Evolutionary conservation across 2,329 filamentous ascomycete species (phyloP).

Genomic region (Lecanicillium sp.): DNA sequence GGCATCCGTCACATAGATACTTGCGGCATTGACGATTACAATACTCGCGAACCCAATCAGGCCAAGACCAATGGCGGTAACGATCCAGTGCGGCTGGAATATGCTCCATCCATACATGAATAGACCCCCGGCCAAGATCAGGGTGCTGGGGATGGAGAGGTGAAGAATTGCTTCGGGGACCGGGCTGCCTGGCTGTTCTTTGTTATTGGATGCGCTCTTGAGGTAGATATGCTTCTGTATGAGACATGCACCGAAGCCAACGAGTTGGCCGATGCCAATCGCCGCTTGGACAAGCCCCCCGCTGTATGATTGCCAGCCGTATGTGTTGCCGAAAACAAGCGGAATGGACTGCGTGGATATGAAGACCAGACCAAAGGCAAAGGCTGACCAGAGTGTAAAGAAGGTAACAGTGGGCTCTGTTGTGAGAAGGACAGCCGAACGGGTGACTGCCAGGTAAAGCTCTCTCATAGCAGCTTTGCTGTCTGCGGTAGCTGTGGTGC

Average conservation of each 20-base stretch:
- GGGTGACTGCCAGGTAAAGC: slow-evolving; percentile 3
- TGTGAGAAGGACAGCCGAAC: slow-evolving; percentile 9
- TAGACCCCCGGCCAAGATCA: slow-evolving; percentile 8
- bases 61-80: slow-evolving; percentile 5
- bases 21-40: slow-evolving; percentile 7
- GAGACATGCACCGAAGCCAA: slow-evolving; percentile 7
- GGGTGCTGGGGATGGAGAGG: slow-evolving; percentile 7
- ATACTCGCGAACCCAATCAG: slow-evolving; percentile 10
- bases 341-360: slow-evolving; percentile 11
- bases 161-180: slow-evolving; percentile 9
- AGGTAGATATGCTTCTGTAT: slow-evolving; percentile 6
- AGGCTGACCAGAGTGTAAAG: slow-evolving; percentile 10
- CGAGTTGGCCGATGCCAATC: slow-evolving; percentile 9
- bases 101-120: slow-evolving; percentile 11
- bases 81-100: slow-evolving; percentile 10
- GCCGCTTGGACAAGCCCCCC: slow-evolving; percentile 8
- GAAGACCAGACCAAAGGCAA: slow-evolving; percentile 11
- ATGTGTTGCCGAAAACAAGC: slow-evolving; percentile 6
- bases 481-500: background rate
- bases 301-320: slow-evolving; percentile 4
- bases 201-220: slow-evolving; percentile 1
- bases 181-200: slow-evolving; percentile 3
- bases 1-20: slow-evolving; percentile 10
- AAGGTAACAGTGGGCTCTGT: slow-evolving; percentile 9
- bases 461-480: background rate